Conservation (phyloP, 2,329 filamentous ascomycete genomes). For the Tolypocladium tundrense region DNA sequence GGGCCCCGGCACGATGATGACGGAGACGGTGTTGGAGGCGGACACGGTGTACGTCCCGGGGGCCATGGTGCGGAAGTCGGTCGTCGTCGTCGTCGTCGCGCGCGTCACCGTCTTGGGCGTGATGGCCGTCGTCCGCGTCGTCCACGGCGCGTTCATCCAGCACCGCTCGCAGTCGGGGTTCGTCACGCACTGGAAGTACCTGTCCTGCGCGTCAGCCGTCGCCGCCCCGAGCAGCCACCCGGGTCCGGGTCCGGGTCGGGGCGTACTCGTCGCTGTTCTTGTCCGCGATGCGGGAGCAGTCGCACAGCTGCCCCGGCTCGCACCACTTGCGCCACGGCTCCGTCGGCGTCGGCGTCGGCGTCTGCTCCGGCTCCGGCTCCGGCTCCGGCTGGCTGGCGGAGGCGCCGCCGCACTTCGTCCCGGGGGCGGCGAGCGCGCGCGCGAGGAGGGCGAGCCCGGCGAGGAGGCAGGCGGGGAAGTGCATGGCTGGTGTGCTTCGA, state of each 20-base stretch:
- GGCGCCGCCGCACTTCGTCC: neutral
- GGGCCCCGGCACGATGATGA: conserved; percentile 2
- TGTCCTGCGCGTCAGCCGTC: neutral
- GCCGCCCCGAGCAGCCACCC: neutral
- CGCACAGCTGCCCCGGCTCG: conserved; percentile 13
- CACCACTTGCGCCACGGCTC: conserved; percentile 4
- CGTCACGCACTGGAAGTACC: conserved; percentile 24
- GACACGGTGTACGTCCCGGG: conserved; percentile 2
- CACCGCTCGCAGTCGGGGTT: conserved; percentile 19
- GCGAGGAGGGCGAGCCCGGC: neutral
- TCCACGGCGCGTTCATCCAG: conserved; percentile 2
- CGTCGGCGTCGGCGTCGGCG: neutral
- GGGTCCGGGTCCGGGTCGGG: too few relatives aligned
- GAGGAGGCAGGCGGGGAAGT: neutral
- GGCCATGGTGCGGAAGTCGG: neutral
- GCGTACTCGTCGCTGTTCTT: conserved; percentile 18
- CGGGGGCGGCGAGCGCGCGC: neutral
- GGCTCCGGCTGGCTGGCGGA: neutral
- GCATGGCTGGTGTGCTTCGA: neutral
- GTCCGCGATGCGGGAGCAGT: conserved; percentile 16
- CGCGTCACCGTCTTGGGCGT: neutral
- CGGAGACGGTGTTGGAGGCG: neutral
- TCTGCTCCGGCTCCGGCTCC: neutral
- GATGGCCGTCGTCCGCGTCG: neutral
- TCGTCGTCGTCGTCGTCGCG: neutral